Percentiles rank a stretch among this genome's conserved stretches.
Conservation (phyloP, 148 eudicot species). For the Silene uniflora region DNA sequence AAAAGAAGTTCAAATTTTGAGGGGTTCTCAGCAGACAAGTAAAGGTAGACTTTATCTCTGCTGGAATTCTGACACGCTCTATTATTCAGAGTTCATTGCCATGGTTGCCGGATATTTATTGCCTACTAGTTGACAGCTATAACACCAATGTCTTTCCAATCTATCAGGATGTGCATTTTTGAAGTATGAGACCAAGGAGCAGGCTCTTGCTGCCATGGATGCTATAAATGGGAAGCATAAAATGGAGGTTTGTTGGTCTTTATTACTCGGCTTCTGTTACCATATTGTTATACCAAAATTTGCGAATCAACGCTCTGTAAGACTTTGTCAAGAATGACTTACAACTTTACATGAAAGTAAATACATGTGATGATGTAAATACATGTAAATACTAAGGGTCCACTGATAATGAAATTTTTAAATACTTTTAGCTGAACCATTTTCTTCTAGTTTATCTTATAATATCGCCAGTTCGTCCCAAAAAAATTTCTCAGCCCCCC, state of each 20-base stretch:
- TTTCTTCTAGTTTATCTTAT: too few relatives aligned
- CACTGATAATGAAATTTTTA: too few relatives aligned
- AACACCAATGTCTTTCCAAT: slow-evolving; percentile 9
- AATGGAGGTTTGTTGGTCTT: slow-evolving; percentile 71
- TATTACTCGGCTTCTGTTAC: neutral
- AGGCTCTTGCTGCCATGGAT: slow-evolving; percentile 91
- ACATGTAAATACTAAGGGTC: too few relatives aligned
- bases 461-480: too few relatives aligned
- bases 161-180: slow-evolving; percentile 87
- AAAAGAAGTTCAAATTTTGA: slow-evolving; percentile 83
- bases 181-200: slow-evolving; percentile 91
- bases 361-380: too few relatives aligned
- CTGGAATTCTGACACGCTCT: neutral
- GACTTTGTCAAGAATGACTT: too few relatives aligned
- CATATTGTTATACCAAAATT: neutral
- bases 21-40: slow-evolving; percentile 94
- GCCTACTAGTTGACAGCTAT: slow-evolving; percentile 6
- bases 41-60: slow-evolving; percentile 48
- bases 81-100: neutral
- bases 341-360: too few relatives aligned
- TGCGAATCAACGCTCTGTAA: too few relatives aligned
- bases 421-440: too few relatives aligned
- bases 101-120: neutral
- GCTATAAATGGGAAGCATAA: slow-evolving; percentile 81
- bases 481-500: too few relatives aligned